Conservation (phyloP, 1,284 basidiomycete species). For the Rhodofomes roseus region DNA sequence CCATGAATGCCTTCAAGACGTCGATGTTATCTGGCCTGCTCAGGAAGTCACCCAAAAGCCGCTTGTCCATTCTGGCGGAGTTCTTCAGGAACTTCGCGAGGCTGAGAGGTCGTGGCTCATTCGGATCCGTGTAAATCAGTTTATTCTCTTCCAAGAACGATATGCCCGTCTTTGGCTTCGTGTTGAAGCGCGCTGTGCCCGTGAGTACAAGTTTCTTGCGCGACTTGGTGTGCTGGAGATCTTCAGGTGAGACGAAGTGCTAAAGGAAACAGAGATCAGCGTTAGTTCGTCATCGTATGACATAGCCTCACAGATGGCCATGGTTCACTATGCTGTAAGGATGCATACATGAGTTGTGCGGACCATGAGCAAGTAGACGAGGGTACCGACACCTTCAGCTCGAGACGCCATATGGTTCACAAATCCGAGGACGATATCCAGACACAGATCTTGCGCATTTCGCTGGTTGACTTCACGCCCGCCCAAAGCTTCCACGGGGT, state of each 20-base stretch:
- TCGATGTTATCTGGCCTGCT: conserved; percentile 87
- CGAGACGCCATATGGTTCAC: conserved; percentile 88
- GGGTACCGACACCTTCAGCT: conserved; percentile 58
- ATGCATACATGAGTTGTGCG: conserved; percentile 1
- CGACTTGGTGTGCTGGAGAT: conserved; percentile 73
- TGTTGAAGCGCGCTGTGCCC: conserved; percentile 88
- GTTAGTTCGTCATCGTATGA: neutral
- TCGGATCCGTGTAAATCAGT: conserved; percentile 70
- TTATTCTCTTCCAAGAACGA: conserved; percentile 87
- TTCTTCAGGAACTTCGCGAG: conserved; percentile 86
- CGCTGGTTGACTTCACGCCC: conserved; percentile 67
- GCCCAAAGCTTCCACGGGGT: conserved; percentile 59
- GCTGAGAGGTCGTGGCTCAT: conserved; percentile 54
- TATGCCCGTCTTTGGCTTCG: conserved; percentile 94
- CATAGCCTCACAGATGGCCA: neutral
- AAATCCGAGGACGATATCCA: conserved; percentile 87
- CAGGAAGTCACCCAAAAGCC: conserved; percentile 91
- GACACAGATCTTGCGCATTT: conserved; percentile 82
- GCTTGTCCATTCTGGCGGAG: conserved; percentile 88
- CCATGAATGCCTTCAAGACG: conserved; percentile 85
- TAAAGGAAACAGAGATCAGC: conserved; percentile 24
- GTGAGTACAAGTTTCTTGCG: conserved; percentile 85
- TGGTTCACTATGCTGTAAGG: neutral
- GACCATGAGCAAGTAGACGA: conserved; percentile 4
- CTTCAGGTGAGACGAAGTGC: conserved; percentile 52